These are phyloP conservation scores for Apiospora pterosperma DNA, from an alignment of 2,329 filamentous ascomycete genomes.

Conservation along the genomic window DNA sequence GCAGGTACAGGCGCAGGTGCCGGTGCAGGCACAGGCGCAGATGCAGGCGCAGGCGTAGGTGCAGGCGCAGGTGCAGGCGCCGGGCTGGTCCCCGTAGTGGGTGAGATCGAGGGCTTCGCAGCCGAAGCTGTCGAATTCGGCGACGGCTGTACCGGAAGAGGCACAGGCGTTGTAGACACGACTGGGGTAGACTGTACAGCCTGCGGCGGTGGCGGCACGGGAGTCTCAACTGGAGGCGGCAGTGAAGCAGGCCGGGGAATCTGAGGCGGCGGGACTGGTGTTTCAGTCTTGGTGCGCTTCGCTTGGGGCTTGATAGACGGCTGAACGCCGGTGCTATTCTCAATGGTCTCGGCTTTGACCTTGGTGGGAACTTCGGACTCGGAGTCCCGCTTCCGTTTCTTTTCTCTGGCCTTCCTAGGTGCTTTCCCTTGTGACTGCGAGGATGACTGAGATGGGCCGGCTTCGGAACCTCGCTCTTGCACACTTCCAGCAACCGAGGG, in stretches of 20 bases:
- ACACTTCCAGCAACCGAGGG: constrained; percentile 26
- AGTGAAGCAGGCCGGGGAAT: constrained; percentile 29
- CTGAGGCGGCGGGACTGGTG: constrained; percentile 47
- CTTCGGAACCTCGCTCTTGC: constrained; percentile 28
- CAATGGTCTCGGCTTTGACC: constrained; percentile 24
- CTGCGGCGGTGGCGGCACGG: constrained; percentile 29
- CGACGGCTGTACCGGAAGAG: constrained; percentile 14
- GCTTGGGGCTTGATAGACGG: constrained; percentile 32
- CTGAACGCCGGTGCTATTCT: constrained; percentile 9
- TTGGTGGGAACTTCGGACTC: constrained; percentile 26
- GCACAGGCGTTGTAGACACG: constrained; percentile 32
- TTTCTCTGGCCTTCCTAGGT: constrained; percentile 23
- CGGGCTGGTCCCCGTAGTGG: constrained; percentile 8
- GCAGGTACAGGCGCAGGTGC: constrained; percentile 12
- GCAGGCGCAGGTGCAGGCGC: constrained; percentile 15
- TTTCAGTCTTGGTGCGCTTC: constrained; percentile 56
- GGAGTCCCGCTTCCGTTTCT: constrained; percentile 45
- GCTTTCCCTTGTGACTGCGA: constrained; percentile 19
- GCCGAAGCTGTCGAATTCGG: background rate
- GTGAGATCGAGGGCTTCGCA: constrained; percentile 5
- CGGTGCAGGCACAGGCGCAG: too few species aligned
- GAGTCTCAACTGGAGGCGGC: constrained; percentile 27
- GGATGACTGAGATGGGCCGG: constrained; percentile 14
- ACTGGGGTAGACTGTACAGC: constrained; percentile 22
- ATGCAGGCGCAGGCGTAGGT: constrained; percentile 34